Base-by-base conservation (phyloP, 768 basidiomycete species). In the Psilocybe cyanescens region DNA sequence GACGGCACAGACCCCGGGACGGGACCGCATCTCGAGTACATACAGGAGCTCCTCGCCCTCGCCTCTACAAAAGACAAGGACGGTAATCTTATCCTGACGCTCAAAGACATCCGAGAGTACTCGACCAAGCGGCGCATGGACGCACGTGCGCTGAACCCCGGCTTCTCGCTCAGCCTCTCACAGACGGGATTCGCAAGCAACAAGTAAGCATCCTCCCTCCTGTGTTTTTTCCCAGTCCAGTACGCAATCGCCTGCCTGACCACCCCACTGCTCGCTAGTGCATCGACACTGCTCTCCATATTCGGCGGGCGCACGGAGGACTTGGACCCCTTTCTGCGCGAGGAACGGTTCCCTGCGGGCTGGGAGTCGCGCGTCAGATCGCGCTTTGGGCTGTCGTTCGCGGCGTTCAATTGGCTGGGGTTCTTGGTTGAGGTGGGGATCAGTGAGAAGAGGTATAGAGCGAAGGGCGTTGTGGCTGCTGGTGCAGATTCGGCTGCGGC, bases 261-360 rank as follows among this genome's bases (percentile, higher is more conserved):
- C 24, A 24, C 45, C 30, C 89, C 89, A 19, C 53, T 54, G 12
- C 24, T 37, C 4, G 1, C 37, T 17, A 54, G 88, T 70, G 77
- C 85, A 0, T 81, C 86, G 0, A 86, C 86, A 0, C 64, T 92
- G 48, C 70, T 86, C 19, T 81, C 81, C 1, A 83, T 87, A 57
- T 87, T 90, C 64, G 91, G 88, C 5, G 88, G 89, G 2, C 76
- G 79, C 16, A 66, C 86, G 6, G 71, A 77, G 4, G 86, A 87
- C 57, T 66, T 91, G 33, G 72, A 79, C 37, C 65, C 78, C 0
- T 67, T 89, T 55, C 71, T 92, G 24, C 67, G 76, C 7, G 88
- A 92, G 55, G 90, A 92, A 63, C 82, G 89, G n/a, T 69, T 92
- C 39, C 86, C 87, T 0, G 78, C 86, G 0, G 84, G 84, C 14